phyloP scores from a whole-genome alignment of 768 basidiomycete species.

The Mycena sanguinolenta region DNA sequence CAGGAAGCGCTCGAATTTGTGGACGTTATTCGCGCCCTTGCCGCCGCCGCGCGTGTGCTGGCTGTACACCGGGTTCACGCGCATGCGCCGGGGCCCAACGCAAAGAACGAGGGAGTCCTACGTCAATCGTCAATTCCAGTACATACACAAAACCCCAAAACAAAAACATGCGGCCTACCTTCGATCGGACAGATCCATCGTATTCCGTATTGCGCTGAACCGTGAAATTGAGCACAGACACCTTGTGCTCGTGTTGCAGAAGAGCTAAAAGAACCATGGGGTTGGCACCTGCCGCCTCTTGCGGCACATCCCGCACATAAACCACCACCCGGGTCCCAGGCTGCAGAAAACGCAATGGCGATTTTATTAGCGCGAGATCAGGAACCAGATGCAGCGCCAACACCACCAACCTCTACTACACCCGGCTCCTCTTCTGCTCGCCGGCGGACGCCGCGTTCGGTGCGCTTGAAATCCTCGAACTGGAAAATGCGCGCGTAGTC shows the following conservation, averaged over 20 bases:
- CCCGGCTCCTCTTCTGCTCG: constrained; percentile 72
- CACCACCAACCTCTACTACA: constrained; percentile 72
- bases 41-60: constrained; percentile 93
- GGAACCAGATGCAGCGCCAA: not conserved
- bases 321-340: constrained; percentile 86
- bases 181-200: constrained; percentile 88
- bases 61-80: constrained; percentile 90
- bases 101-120: constrained; percentile 92
- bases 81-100: constrained; percentile 88
- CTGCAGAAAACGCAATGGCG: constrained; percentile 53
- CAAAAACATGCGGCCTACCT: constrained; percentile 62
- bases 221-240: constrained; percentile 91
- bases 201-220: constrained; percentile 97
- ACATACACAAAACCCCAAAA: not conserved
- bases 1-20: constrained; percentile 94
- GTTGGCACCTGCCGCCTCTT: constrained; percentile 59
- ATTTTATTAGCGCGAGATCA: constrained; percentile 1
- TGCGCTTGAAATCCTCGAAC: constrained; percentile 94
- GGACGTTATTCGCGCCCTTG: constrained; percentile 94
- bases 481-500: constrained; percentile 97
- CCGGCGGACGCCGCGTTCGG: constrained; percentile 77
- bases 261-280: constrained; percentile 85
- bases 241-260: constrained; percentile 96
- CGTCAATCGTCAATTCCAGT: constrained; percentile 8
- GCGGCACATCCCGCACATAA: constrained; percentile 81